These are phyloP conservation scores for Bocquillonia castaneifolia DNA, from an alignment of 441 rosid genomes.

Conservation along the genomic window DNA sequence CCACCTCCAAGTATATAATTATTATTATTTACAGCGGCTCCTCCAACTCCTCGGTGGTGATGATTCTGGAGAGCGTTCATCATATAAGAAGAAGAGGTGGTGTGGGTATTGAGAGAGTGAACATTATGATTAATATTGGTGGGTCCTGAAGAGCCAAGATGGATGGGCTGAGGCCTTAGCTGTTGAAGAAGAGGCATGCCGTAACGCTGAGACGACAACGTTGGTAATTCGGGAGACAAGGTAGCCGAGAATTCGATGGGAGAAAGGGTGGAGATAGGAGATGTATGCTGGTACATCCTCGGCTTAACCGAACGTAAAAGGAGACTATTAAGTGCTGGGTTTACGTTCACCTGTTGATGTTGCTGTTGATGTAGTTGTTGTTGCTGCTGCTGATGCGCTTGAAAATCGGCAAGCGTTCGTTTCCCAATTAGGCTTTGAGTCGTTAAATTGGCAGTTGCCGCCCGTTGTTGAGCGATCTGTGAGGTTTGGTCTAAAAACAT, in stretches of 20 bases:
- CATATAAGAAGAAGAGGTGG: conserved; percentile 26
- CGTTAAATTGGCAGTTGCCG: conserved; percentile 20
- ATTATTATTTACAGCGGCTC: conserved; percentile 1
- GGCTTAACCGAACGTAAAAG: conserved; percentile 68
- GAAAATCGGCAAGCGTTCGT: conserved; percentile 64
- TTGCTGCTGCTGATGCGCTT: conserved; percentile 38
- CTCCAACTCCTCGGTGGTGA: conserved; percentile 8
- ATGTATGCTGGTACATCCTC: conserved; percentile 41
- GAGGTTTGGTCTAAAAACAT: conserved; percentile 46
- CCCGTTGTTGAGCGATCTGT: conserved; percentile 50
- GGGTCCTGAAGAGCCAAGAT: conserved; percentile 27
- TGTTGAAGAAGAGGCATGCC: conserved; percentile 51
- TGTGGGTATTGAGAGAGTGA: conserved; percentile 22
- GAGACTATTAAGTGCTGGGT: conserved; percentile 38
- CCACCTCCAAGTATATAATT: too few species aligned
- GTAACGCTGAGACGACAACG: conserved; percentile 33
- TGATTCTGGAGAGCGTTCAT: conserved; percentile 35
- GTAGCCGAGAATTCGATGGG: conserved; percentile 36
- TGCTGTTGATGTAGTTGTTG: conserved; percentile 21
- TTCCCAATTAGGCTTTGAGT: conserved; percentile 43
- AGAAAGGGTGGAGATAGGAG: conserved; percentile 43
- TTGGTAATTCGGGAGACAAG: conserved; percentile 26
- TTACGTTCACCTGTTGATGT: conserved; percentile 19
- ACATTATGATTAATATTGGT: too few species aligned
- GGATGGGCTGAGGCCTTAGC: conserved; percentile 26